These are phyloP conservation scores for Megacollybia platyphylla DNA, from an alignment of 1,284 basidiomycete genomes.

Conservation along the genomic window DNA sequence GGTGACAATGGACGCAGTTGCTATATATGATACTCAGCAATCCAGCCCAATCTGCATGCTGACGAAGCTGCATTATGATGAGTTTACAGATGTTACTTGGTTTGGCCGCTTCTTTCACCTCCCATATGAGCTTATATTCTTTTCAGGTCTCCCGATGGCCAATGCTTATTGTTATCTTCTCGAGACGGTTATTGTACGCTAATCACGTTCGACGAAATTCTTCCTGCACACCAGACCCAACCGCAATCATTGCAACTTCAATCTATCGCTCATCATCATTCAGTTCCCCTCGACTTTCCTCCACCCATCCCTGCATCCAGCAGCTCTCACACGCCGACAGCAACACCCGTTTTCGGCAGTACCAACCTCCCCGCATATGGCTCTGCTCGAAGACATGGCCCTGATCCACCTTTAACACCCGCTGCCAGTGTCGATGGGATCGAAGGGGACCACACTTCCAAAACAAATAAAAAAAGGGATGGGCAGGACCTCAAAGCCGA, in stretches of 20 bases:
- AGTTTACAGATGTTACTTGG: slow-evolving; percentile 97
- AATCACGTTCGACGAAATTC: slow-evolving; percentile 83
- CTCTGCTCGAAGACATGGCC: slow-evolving; percentile 17
- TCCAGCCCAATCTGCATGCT: slow-evolving; percentile 86
- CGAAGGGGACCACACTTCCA: slow-evolving; percentile 11
- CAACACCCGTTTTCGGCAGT: slow-evolving; percentile 13
- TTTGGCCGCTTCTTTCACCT: slow-evolving; percentile 26
- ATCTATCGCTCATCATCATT: slow-evolving; percentile 76
- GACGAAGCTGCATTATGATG: slow-evolving; percentile 93
- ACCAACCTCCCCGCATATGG: slow-evolving; percentile 7
- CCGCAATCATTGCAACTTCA: slow-evolving; percentile 80
- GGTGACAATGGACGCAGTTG: slow-evolving; percentile 91
- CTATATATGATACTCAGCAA: slow-evolving; percentile 97
- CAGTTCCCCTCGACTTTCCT: slow-evolving; percentile 39
- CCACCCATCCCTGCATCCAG: slow-evolving; percentile 18
- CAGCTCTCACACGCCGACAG: slow-evolving; percentile 14
- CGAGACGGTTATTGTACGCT: slow-evolving; percentile 97
- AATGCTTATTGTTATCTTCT: slow-evolving; percentile 83
- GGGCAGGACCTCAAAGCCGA: slow-evolving; percentile 10
- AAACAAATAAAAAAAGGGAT: slow-evolving; percentile 8
- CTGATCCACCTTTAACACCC: slow-evolving; percentile 38
- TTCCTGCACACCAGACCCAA: slow-evolving; percentile 77
- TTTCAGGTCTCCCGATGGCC: slow-evolving; percentile 87
- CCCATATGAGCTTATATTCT: slow-evolving; percentile 1
- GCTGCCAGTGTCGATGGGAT: slow-evolving; percentile 34